phyloP scores from a whole-genome alignment of 225 moss, liverwort and hornwort genomes.

The Sphagnum tenellum region DNA sequence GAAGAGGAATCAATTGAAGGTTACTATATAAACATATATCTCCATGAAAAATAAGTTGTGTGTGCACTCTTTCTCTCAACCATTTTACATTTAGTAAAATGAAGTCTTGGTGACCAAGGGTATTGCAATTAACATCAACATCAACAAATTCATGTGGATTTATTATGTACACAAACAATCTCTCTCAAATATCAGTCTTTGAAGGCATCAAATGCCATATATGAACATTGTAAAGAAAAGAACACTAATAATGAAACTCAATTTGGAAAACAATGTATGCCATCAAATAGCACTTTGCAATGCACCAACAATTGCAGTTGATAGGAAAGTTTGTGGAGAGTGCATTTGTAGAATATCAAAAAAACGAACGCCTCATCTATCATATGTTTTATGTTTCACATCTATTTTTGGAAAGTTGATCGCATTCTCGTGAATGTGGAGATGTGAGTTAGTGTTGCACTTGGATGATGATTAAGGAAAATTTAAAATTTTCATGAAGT shows the following conservation, averaged over 20 bases:
- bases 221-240: too few species aligned
- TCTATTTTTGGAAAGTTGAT: neutral
- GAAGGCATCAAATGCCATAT: too few species aligned
- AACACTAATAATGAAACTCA: too few species aligned
- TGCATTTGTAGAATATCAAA: slow-evolving; percentile 32
- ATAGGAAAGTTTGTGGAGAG: slow-evolving; percentile 13
- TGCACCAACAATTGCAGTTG: slow-evolving; percentile 16
- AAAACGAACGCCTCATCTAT: slow-evolving; percentile 44
- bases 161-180: too few species aligned
- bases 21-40: slow-evolving; percentile 25
- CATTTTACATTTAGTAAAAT: neutral
- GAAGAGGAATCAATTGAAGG: slow-evolving; percentile 47
- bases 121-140: neutral
- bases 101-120: neutral
- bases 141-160: too few species aligned
- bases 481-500: neutral
- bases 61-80: neutral
- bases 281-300: slow-evolving; percentile 1
- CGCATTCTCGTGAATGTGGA: too few species aligned
- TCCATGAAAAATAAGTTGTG: slow-evolving; percentile 35
- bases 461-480: neutral
- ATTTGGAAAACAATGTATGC: slow-evolving; percentile 10
- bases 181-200: too few species aligned
- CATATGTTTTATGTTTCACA: slow-evolving; percentile 7
- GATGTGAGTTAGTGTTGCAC: too few species aligned